Conservation (phyloP, 2,329 filamentous ascomycete genomes). For the Cercospora brassicicola region DNA sequence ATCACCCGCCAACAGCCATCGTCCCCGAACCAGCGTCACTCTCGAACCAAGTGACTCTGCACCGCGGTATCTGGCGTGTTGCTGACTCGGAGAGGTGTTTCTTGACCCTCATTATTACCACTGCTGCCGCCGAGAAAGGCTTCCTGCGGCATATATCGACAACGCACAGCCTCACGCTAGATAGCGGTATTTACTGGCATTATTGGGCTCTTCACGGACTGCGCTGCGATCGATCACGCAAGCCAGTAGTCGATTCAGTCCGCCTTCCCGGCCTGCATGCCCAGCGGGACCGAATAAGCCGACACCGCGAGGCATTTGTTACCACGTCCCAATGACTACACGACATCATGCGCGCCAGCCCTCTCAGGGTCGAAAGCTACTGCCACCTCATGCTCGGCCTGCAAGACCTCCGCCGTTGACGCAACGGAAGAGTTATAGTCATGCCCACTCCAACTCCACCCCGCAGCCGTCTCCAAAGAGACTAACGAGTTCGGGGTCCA, state of each 20-base stretch:
- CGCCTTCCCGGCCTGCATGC: background rate
- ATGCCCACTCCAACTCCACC: conserved; percentile 16
- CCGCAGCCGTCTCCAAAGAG: conserved; percentile 18
- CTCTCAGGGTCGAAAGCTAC: conserved; percentile 32
- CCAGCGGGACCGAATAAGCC: background rate
- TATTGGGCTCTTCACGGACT: background rate
- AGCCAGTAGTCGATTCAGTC: background rate
- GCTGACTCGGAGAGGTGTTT: background rate
- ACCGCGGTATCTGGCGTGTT: background rate
- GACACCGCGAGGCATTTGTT: background rate
- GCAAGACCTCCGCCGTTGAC: conserved; percentile 29
- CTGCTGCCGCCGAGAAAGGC: background rate
- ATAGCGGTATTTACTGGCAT: background rate
- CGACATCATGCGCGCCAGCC: conserved; percentile 30
- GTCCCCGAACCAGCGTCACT: background rate
- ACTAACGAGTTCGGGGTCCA: conserved; percentile 20
- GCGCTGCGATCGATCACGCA: background rate
- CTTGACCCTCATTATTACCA: background rate
- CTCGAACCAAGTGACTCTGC: background rate
- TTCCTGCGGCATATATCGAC: background rate
- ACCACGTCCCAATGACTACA: conserved; percentile 28
- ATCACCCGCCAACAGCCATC: background rate
- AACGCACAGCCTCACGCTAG: background rate
- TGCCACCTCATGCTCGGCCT: conserved; percentile 31
- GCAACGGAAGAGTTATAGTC: conserved; percentile 30